phyloP scores from a whole-genome alignment of 164 flowering plant species.

The Dillenia turbinata region DNA sequence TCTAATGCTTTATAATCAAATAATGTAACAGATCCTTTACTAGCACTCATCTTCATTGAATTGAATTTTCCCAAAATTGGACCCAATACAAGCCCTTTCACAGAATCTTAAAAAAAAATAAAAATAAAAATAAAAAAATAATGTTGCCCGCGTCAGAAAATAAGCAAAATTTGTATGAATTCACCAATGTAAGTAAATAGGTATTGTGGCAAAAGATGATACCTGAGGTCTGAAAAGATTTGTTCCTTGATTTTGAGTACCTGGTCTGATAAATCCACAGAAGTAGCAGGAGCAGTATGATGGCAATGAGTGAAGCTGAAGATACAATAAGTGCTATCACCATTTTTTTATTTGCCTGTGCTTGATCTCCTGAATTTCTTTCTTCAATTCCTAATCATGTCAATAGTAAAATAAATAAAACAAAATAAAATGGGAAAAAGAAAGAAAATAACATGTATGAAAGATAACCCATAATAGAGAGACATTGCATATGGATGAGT shows the following conservation, averaged over 20 bases:
- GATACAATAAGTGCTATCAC: constrained; percentile 18
- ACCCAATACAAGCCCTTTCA: constrained; percentile 36
- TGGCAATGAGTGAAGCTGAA: constrained; percentile 14
- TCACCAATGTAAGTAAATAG: neutral
- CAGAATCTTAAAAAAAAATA: constrained; percentile 35
- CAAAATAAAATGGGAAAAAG: neutral
- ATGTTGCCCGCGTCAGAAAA: constrained; percentile 2
- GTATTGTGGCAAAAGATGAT: constrained; percentile 1
- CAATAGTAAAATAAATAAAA: neutral
- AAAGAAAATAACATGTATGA: neutral
- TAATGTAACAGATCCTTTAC: constrained; percentile 46
- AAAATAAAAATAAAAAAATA: constrained; percentile 13
- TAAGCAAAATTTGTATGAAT: neutral
- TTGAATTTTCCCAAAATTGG: constrained; percentile 42
- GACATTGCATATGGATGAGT: neutral
- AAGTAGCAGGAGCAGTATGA: constrained; percentile 14
- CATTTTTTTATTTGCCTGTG: constrained; percentile 17
- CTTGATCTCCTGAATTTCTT: constrained; percentile 1
- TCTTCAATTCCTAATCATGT: constrained; percentile 3
- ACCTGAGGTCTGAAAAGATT: constrained; percentile 21
- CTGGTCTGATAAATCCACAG: constrained; percentile 15
- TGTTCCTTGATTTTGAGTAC: constrained; percentile 11
- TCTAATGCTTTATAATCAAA: constrained; percentile 64
- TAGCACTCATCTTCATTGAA: constrained; percentile 36
- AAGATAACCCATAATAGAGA: neutral